Percentiles rank a stretch among this genome's conserved stretches.
Conservation (phyloP, 225 moss, liverwort and hornwort species). For the Polytrichum commune region DNA sequence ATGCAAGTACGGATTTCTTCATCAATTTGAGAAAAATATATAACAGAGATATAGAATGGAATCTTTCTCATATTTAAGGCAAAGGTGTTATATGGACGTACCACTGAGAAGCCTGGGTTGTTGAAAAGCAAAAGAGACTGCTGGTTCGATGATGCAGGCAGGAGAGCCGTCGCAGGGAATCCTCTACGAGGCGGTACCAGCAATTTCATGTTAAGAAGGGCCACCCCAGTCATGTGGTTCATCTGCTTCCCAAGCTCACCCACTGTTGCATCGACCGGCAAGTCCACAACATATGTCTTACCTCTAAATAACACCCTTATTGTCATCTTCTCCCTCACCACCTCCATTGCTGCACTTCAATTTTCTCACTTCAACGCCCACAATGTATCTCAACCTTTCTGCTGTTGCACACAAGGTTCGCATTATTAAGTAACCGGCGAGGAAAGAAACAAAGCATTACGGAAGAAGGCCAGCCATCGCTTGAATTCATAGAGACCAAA, state of each 20-base stretch:
- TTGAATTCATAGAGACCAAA: no score
- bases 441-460: no score
- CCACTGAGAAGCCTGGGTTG: constrained; percentile 58
- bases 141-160: constrained; percentile 54
- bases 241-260: constrained; percentile 68
- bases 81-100: constrained; percentile 5
- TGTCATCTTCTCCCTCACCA: constrained; percentile 36
- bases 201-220: constrained; percentile 68
- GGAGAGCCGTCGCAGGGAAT: constrained; percentile 10
- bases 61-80: no score
- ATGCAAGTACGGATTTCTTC: no score
- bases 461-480: no score
- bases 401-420: no score
- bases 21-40: neutral
- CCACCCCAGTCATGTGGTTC: constrained; percentile 70
- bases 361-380: no score
- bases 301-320: constrained; percentile 53
- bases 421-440: no score
- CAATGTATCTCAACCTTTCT: no score
- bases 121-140: constrained; percentile 37
- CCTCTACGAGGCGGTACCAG: constrained; percentile 50
- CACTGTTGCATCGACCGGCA: constrained; percentile 45
- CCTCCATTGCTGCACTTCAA: constrained; percentile 19
- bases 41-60: neutral
- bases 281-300: constrained; percentile 33